Conservation (phyloP, 495 filamentous ascomycete genomes). For the Hypoxylon crocopeplum region DNA sequence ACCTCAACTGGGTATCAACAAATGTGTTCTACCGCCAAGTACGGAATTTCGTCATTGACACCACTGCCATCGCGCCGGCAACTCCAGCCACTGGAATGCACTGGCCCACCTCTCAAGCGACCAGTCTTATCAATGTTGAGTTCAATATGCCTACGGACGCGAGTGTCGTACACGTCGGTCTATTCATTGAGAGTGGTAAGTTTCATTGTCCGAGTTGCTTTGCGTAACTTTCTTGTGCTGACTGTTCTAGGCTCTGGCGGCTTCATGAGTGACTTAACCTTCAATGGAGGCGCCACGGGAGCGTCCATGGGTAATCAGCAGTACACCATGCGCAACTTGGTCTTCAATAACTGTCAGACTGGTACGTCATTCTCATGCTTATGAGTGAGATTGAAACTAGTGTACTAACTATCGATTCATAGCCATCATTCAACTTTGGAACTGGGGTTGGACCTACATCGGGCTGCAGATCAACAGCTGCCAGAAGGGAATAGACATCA, state of each 20-base stretch:
- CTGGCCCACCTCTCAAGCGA: slow-evolving; percentile 80
- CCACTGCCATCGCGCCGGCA: slow-evolving; percentile 64
- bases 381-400: slow-evolving; percentile 55
- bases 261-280: slow-evolving; percentile 68
- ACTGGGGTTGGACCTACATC: slow-evolving; percentile 64
- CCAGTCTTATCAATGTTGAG: slow-evolving; percentile 77
- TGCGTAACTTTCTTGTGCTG: slow-evolving; percentile 1
- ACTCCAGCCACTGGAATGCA: slow-evolving; percentile 69
- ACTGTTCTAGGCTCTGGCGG: slow-evolving; percentile 67
- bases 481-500: slow-evolving; percentile 68
- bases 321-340: slow-evolving; percentile 78
- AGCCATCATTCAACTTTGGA: slow-evolving; percentile 61
- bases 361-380: slow-evolving; percentile 55
- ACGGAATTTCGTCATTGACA: slow-evolving; percentile 78
- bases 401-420: slow-evolving; percentile 47
- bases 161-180: slow-evolving; percentile 69
- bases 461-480: slow-evolving; percentile 70
- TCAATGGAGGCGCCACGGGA: slow-evolving; percentile 74
- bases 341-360: slow-evolving; percentile 66
- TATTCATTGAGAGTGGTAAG: slow-evolving; percentile 75
- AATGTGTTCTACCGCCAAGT: slow-evolving; percentile 83
- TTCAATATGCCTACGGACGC: slow-evolving; percentile 71
- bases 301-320: slow-evolving; percentile 78
- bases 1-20: slow-evolving; percentile 62
- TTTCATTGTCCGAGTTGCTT: background rate